phyloP scores from a whole-genome alignment of 805 yeast genomes.

The Hanseniaspora taiwanica region DNA sequence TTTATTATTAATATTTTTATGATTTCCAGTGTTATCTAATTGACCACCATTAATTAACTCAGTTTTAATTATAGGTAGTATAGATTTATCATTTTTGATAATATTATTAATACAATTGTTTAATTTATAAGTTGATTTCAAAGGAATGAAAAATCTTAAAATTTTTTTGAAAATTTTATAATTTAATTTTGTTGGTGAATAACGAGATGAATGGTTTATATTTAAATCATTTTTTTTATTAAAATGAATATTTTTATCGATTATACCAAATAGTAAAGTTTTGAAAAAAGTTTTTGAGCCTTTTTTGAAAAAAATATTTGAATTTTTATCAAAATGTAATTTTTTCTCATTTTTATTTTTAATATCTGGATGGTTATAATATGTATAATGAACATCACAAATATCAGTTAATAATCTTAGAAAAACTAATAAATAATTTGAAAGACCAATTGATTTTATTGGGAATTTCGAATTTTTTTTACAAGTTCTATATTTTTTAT shows the following conservation, averaged over 20 bases:
- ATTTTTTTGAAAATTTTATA: conserved; percentile 2
- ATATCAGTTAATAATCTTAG: conserved; percentile 4
- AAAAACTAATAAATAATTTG: conserved; percentile 5
- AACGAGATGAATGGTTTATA: neutral
- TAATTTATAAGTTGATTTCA: conserved; percentile 4
- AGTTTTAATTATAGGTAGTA: conserved; percentile 3
- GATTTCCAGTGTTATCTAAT: no score
- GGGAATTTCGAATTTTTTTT: conserved; percentile 6
- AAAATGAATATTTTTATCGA: neutral
- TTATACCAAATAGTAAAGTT: conserved; percentile 1
- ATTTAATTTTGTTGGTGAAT: conserved; percentile 1
- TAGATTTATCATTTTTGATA: conserved; percentile 2
- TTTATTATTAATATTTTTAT: neutral
- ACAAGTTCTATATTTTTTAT: neutral
- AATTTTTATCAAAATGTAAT: conserved; percentile 6
- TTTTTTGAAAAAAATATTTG: conserved; percentile 2
- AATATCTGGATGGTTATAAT: neutral
- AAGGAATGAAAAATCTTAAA: conserved; percentile 3
- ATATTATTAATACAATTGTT: conserved; percentile 5
- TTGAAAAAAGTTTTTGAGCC: neutral
- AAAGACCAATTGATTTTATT: conserved; percentile 6
- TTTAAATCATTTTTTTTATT: neutral
- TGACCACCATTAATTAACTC: neutral
- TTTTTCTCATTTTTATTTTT: conserved; percentile 4
- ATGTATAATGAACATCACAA: conserved; percentile 4